phyloP scores from a whole-genome alignment of 2,329 filamentous ascomycete genomes.

The Ophiostoma pallidulum region DNA sequence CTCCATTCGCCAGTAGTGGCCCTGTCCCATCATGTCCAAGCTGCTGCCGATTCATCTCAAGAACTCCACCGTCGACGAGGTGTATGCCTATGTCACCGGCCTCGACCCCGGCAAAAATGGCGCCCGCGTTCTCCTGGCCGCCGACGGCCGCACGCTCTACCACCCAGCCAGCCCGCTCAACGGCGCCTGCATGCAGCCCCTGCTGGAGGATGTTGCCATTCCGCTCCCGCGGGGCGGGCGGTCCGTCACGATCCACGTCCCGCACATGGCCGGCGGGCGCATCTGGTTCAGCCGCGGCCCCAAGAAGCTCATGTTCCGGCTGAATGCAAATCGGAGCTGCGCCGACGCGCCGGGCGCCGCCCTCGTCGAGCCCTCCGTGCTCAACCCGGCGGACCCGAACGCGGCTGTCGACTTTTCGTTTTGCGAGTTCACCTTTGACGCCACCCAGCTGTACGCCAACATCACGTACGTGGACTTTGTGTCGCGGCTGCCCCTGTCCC shows the following conservation, averaged over 20 bases:
- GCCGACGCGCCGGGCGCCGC: constrained; percentile 36
- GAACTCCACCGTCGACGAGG: constrained; percentile 42
- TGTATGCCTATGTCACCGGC: constrained; percentile 59
- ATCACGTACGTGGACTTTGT: constrained; percentile 62
- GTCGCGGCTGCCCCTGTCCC: constrained; percentile 40
- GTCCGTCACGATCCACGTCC: constrained; percentile 43
- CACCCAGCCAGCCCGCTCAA: constrained; percentile 43
- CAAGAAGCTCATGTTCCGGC: constrained; percentile 45
- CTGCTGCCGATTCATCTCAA: constrained; percentile 45
- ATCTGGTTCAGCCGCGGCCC: constrained; percentile 54
- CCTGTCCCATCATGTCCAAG: constrained; percentile 25
- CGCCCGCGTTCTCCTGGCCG: constrained; percentile 29
- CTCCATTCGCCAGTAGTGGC: too few relatives aligned
- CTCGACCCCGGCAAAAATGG: constrained; percentile 39
- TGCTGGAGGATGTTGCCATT: constrained; percentile 50
- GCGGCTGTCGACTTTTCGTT: constrained; percentile 44
- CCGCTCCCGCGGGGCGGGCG: constrained; percentile 44
- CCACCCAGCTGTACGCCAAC: constrained; percentile 48
- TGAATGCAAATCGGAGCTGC: too few relatives aligned
- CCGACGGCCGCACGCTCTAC: constrained; percentile 44
- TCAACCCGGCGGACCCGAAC: constrained; percentile 50
- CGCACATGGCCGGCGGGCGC: constrained; percentile 53
- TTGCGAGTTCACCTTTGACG: constrained; percentile 52
- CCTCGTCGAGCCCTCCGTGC: constrained; percentile 58
- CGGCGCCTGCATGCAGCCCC: constrained; percentile 31